phyloP scores from a whole-genome alignment of 2,329 filamentous ascomycete species.

The Fusarium miscanthi region DNA sequence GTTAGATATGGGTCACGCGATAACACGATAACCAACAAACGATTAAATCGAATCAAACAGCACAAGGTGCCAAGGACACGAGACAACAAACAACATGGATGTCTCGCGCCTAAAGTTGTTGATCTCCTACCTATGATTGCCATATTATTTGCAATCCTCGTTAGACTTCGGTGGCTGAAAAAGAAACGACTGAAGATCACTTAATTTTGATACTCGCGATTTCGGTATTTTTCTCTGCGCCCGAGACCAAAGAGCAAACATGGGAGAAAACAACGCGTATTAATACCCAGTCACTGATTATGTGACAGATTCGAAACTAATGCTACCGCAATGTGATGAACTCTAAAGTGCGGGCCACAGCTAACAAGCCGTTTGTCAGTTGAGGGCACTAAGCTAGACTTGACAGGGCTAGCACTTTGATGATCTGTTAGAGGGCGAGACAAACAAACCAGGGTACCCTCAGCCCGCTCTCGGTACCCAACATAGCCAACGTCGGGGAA shows the following conservation, averaged over 20 bases:
- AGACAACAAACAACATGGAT: rapidly evolving
- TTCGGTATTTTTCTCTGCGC: background rate
- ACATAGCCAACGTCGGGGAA: background rate
- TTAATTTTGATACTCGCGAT: background rate
- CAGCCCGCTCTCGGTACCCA: background rate
- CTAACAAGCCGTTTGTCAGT: background rate
- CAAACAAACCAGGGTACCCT: background rate
- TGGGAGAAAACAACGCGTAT: background rate
- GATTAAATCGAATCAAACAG: background rate
- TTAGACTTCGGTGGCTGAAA: background rate
- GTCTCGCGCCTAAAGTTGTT: background rate
- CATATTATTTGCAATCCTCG: rapidly evolving
- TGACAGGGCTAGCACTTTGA: background rate
- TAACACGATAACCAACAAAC: background rate
- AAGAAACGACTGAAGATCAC: background rate
- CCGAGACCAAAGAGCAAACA: background rate
- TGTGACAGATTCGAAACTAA: background rate
- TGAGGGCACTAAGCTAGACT: background rate
- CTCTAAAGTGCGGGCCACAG: background rate
- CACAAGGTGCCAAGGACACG: rapidly evolving
- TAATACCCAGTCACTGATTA: background rate
- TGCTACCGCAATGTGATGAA: background rate
- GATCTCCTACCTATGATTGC: rapidly evolving
- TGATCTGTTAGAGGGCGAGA: background rate
- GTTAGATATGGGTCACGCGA: background rate